These are phyloP conservation scores for Spencermartinsiella ligniputridi DNA, from an alignment of 1,139 yeast species.

Conservation along the genomic window DNA sequence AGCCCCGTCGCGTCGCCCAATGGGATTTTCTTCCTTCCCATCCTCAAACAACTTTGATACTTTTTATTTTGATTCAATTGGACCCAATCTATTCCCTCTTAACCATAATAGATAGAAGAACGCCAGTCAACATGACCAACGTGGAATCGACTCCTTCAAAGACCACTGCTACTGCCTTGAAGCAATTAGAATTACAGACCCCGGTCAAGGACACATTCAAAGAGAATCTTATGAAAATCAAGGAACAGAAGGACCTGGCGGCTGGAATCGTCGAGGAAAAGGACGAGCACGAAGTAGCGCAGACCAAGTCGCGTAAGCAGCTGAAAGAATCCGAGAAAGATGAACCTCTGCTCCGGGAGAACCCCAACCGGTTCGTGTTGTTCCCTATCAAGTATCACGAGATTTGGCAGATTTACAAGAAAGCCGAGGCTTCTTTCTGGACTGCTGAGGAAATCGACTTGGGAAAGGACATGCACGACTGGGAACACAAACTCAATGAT, in stretches of 20 bases:
- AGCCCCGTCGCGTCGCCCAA: slow-evolving; percentile 6
- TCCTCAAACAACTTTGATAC: slow-evolving; percentile 5
- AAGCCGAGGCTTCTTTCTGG: slow-evolving; percentile 99
- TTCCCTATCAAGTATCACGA: slow-evolving; percentile 98
- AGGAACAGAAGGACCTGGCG: slow-evolving; percentile 11
- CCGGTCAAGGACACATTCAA: slow-evolving; percentile 15
- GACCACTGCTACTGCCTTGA: slow-evolving; percentile 36
- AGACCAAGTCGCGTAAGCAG: slow-evolving; percentile 30
- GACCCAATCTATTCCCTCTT: slow-evolving; percentile 5
- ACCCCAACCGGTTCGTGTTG: slow-evolving; percentile 83
- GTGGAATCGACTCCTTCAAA: slow-evolving; percentile 38
- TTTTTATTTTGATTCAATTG: slow-evolving; percentile 9
- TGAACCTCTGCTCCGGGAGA: slow-evolving; percentile 85
- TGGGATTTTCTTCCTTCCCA: slow-evolving; percentile 2
- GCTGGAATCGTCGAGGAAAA: slow-evolving; percentile 19
- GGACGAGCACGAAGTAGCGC: slow-evolving; percentile 18
- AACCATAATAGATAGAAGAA: slow-evolving; percentile 1
- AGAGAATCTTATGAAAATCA: slow-evolving; percentile 19
- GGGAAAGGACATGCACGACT: slow-evolving; percentile 83
- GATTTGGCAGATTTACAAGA: slow-evolving; percentile 98
- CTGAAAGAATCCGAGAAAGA: slow-evolving; percentile 75
- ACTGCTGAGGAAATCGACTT: slow-evolving; percentile 98
- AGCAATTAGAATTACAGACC: slow-evolving; percentile 24
- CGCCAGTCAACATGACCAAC: slow-evolving; percentile 18
- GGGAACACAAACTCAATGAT: slow-evolving; percentile 79